phyloP scores from a whole-genome alignment of 257 asterid genomes.

The Apocynum venetum region DNA sequence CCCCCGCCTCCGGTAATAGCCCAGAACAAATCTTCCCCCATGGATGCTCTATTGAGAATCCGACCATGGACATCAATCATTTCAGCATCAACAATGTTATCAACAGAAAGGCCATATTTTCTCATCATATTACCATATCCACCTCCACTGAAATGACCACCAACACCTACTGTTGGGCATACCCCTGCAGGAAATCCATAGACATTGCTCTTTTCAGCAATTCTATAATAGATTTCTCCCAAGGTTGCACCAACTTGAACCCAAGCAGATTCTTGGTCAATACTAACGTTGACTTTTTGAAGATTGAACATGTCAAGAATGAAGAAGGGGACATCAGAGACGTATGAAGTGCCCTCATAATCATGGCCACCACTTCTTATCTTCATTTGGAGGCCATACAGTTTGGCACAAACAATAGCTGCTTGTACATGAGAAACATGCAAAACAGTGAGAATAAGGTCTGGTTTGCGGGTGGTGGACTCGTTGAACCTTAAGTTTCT shows the following conservation, averaged over 20 bases:
- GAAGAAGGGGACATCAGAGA: neutral
- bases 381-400: neutral
- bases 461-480: conserved; percentile 48
- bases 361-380: conserved; percentile 8
- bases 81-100: conserved; percentile 2
- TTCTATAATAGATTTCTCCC: conserved; percentile 4
- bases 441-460: conserved; percentile 40
- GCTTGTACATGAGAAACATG: conserved; percentile 52
- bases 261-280: neutral
- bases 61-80: neutral
- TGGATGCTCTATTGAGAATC: neutral
- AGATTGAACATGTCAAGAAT: conserved; percentile 8
- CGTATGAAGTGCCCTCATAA: neutral
- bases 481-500: conserved; percentile 56
- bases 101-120: conserved; percentile 9
- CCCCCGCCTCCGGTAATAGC: conserved; percentile 13
- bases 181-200: conserved; percentile 8
- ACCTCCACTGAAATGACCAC: conserved; percentile 8
- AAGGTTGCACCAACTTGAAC: conserved; percentile 8
- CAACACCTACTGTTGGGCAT: conserved; percentile 1
- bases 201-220: neutral
- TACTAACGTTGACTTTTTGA: neutral
- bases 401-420: conserved; percentile 37
- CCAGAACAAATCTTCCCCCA: conserved; percentile 15
- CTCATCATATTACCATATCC: conserved; percentile 12